These are phyloP conservation scores for Globisporangium rhizosaccharum DNA, from an alignment of 352 stramenopile species.

Conservation along the genomic window DNA sequence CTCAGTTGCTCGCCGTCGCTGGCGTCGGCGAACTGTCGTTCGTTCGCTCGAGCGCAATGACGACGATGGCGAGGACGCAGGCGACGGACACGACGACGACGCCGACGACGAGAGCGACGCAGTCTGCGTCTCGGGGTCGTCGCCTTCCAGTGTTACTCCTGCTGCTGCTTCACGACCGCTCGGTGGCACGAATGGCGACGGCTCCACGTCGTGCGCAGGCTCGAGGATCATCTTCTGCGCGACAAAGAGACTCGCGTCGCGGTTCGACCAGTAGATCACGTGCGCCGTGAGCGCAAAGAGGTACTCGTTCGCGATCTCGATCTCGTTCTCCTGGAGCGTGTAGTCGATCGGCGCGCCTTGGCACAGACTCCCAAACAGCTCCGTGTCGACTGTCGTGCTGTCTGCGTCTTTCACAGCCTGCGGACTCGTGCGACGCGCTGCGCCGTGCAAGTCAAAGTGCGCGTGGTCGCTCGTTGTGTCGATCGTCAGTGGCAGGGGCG, in stretches of 20 bases:
- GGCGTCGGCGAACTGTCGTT: slow-evolving; percentile 7
- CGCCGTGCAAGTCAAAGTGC: slow-evolving; percentile 2
- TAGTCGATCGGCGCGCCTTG: slow-evolving; percentile 79
- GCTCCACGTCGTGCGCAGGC: slow-evolving; percentile 17
- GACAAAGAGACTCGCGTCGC: slow-evolving; percentile 90
- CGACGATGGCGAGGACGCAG: not conserved
- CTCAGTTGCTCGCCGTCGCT: slow-evolving; percentile 3
- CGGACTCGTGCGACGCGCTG: slow-evolving; percentile 5
- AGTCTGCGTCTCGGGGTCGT: slow-evolving; percentile 10
- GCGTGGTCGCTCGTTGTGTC: slow-evolving; percentile 10
- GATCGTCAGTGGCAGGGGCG: slow-evolving; percentile 1
- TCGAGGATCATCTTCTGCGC: slow-evolving; percentile 85
- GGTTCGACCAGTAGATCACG: slow-evolving; percentile 91
- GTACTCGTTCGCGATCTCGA: slow-evolving; percentile 93
- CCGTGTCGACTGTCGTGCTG: slow-evolving; percentile 30
- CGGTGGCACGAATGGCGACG: not conserved
- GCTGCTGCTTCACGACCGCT: not conserved
- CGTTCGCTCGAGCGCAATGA: not conserved
- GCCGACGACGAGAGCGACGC: slow-evolving; percentile 14
- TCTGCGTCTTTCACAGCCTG: slow-evolving; percentile 23
- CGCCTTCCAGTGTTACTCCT: not conserved
- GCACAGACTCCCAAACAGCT: slow-evolving; percentile 58
- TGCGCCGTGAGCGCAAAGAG: slow-evolving; percentile 89
- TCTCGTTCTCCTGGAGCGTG: slow-evolving; percentile 92
- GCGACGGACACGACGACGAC: not conserved